phyloP scores from a whole-genome alignment of 2,329 filamentous ascomycete genomes.

The Orbilia blumenaviensis region DNA sequence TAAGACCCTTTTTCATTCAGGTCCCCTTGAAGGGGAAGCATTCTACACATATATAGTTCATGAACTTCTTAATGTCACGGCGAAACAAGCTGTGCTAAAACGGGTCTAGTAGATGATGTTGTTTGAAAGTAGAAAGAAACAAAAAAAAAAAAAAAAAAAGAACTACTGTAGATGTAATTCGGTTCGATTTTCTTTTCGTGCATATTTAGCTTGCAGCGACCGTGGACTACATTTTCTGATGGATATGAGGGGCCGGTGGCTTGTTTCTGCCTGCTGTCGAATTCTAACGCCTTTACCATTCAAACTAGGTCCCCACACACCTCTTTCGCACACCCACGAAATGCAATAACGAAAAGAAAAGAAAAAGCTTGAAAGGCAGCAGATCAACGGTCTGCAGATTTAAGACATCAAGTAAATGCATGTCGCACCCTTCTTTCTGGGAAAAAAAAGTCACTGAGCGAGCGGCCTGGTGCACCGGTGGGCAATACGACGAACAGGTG shows the following conservation, averaged over 20 bases:
- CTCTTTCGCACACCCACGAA: neutral
- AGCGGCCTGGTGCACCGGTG: no score
- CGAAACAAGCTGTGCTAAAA: constrained; percentile 11
- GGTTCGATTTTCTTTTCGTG: constrained; percentile 5
- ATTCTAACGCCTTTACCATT: constrained; percentile 1
- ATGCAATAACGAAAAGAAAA: no score
- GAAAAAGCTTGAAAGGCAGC: neutral
- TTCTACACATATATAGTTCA: constrained; percentile 29
- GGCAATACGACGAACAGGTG: constrained; percentile 4
- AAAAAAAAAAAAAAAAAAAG: neutral
- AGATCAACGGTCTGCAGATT: constrained; percentile 30
- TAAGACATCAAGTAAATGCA: constrained; percentile 40
- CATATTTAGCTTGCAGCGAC: neutral
- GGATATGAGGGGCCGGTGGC: constrained; percentile 14
- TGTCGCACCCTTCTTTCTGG: constrained; percentile 38
- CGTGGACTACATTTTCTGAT: neutral
- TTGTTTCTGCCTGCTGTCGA: constrained; percentile 22
- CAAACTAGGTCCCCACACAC: constrained; percentile 18
- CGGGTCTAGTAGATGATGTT: neutral
- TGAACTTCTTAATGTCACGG: constrained; percentile 4
- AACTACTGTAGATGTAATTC: neutral
- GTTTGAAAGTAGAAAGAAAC: no score
- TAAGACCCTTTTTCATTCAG: constrained; percentile 1
- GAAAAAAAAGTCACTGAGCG: constrained; percentile 16
- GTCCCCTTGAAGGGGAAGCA: constrained; percentile 13